phyloP scores from a whole-genome alignment of 2,329 filamentous ascomycete species.

The Hyphodiscus sp. region DNA sequence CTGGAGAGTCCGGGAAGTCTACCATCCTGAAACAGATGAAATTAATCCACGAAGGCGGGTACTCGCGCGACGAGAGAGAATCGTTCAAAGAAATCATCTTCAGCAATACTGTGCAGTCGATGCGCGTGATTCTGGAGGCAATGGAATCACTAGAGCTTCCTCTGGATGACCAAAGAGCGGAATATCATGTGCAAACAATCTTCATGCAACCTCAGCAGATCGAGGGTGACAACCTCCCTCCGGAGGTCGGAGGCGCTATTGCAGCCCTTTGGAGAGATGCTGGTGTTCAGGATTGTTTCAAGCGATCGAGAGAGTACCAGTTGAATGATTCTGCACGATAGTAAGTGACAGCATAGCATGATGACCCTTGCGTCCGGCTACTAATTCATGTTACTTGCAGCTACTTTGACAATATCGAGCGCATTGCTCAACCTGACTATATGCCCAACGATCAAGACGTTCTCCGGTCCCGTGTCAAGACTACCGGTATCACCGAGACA shows the following conservation, averaged over 20 bases:
- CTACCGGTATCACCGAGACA: conserved; percentile 93
- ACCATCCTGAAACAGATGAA: conserved; percentile 98
- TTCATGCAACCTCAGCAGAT: conserved; percentile 50
- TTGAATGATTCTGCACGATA: conserved; percentile 94
- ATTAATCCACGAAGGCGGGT: conserved; percentile 97
- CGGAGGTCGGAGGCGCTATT: conserved; percentile 74
- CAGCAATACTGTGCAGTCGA: conserved; percentile 88
- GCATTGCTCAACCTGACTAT: conserved; percentile 70
- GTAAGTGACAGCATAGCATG: conserved; percentile 45
- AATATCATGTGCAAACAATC: conserved; percentile 31
- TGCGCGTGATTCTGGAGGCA: conserved; percentile 83
- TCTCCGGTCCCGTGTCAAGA: conserved; percentile 81
- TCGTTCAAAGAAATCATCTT: conserved; percentile 96
- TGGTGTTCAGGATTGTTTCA: conserved; percentile 80
- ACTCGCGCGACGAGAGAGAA: conserved; percentile 91
- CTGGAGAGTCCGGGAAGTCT: conserved; percentile 95
- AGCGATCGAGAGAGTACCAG: conserved; percentile 82
- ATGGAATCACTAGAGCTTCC: conserved; percentile 81
- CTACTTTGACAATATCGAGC: conserved; percentile 76
- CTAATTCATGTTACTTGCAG: conserved; percentile 39
- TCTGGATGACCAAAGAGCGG: conserved; percentile 56
- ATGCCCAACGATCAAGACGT: conserved; percentile 93
- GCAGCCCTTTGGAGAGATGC: conserved; percentile 76
- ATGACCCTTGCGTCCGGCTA: background rate
- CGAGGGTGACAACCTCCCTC: conserved; percentile 74